phyloP scores from a whole-genome alignment of 1,139 yeast species.

The Pneumocystis murina region DNA sequence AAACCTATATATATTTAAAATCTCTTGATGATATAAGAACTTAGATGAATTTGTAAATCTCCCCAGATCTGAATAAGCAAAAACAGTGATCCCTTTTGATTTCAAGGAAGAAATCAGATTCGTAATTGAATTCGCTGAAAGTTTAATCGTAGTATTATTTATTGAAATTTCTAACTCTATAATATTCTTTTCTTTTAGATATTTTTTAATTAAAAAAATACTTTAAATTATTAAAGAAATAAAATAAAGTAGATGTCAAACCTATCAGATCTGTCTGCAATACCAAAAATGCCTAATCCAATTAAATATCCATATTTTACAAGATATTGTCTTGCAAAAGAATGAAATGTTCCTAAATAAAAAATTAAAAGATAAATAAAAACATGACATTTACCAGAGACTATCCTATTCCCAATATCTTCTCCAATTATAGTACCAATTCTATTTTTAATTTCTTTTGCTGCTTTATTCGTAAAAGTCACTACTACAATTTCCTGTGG shows the following conservation, averaged over 20 bases:
- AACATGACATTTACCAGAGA: conserved; percentile 15
- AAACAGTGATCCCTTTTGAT: conserved; percentile 1
- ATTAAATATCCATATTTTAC: conserved; percentile 40
- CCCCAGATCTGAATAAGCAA: background rate
- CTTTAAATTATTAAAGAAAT: background rate
- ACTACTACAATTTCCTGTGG: conserved; percentile 63
- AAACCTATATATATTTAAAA: background rate
- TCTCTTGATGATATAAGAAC: background rate
- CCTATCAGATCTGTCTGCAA: conserved; percentile 58
- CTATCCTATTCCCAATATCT: conserved; percentile 29
- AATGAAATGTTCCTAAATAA: conserved; percentile 70
- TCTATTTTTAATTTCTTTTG: conserved; percentile 63
- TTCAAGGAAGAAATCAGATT: conserved; percentile 11
- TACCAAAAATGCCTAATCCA: conserved; percentile 34
- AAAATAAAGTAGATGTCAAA: conserved; percentile 20
- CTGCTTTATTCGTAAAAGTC: conserved; percentile 84
- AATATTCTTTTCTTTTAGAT: background rate
- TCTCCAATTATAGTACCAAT: conserved; percentile 31
- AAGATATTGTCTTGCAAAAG: conserved; percentile 52
- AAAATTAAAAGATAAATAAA: background rate
- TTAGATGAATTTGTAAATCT: background rate
- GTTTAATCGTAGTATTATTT: conserved; percentile 24
- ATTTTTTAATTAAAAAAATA: background rate
- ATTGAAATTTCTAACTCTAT: background rate
- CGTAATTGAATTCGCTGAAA: background rate